Conservation (phyloP, 345 rosid species). For the Lepidium africanum region DNA sequence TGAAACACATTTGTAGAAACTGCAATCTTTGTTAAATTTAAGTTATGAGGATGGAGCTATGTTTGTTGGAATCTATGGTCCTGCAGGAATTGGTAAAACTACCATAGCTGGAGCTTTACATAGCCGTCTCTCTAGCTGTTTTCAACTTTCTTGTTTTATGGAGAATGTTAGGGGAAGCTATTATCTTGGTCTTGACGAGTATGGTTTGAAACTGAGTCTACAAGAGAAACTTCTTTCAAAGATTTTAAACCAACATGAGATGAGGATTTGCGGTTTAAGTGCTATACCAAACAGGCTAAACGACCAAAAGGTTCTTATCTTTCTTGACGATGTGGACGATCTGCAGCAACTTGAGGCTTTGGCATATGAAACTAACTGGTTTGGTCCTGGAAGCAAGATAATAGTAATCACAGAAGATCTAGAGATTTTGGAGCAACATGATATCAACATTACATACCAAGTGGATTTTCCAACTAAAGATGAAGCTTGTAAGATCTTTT, state of each 20-base stretch:
- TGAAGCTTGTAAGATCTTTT: no score
- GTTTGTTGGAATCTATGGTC: constrained; percentile 2
- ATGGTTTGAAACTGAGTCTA: neutral
- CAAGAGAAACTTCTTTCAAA: neutral
- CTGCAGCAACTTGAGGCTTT: no score
- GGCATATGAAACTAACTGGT: no score
- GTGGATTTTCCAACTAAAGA: no score
- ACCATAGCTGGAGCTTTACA: constrained; percentile 10
- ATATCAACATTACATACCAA: no score
- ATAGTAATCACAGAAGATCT: no score
- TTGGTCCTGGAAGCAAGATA: no score
- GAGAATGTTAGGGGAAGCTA: neutral
- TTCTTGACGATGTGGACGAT: no score
- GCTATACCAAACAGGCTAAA: neutral
- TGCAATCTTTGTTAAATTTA: neutral
- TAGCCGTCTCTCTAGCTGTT: neutral
- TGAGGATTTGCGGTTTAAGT: neutral
- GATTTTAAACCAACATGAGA: neutral
- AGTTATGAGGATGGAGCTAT: neutral
- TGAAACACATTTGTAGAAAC: neutral
- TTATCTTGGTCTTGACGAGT: neutral
- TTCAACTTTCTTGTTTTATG: neutral
- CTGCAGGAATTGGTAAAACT: constrained; percentile 5
- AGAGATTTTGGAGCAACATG: no score
- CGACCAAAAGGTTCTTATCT: neutral